Percentiles rank a stretch among this genome's conserved stretches.
phyloP scores from a whole-genome alignment of 2,329 filamentous ascomycete species.

The Setomelanomma holmii region DNA sequence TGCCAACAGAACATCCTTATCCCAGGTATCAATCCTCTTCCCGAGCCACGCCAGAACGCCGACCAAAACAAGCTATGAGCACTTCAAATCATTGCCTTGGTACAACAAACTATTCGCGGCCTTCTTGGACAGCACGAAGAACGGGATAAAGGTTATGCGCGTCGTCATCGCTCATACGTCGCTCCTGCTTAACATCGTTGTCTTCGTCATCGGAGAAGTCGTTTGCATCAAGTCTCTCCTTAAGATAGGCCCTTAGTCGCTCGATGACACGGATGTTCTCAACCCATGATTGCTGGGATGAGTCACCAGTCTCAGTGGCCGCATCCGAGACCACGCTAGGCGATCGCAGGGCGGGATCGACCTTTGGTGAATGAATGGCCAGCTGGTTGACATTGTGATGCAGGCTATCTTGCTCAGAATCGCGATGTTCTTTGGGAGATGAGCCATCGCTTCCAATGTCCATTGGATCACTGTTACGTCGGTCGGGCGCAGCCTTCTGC shows the following conservation, averaged over 20 bases:
- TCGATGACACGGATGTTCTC: constrained; percentile 71
- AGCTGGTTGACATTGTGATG: constrained; percentile 50
- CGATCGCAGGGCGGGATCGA: constrained; percentile 49
- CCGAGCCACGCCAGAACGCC: constrained; percentile 21
- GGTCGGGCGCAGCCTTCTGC: constrained; percentile 54
- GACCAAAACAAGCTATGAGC: constrained; percentile 10
- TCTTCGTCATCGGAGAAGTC: constrained; percentile 55
- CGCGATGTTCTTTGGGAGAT: constrained; percentile 41
- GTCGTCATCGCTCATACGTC: constrained; percentile 47
- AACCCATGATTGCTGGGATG: constrained; percentile 63
- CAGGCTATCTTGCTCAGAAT: constrained; percentile 45
- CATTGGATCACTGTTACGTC: constrained; percentile 44
- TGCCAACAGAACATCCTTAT: constrained; percentile 12
- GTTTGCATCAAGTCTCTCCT: constrained; percentile 60
- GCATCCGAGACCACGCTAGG: constrained; percentile 48
- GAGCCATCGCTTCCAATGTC: constrained; percentile 50
- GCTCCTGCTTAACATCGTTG: constrained; percentile 34
- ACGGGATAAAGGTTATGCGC: constrained; percentile 51
- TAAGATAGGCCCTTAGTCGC: constrained; percentile 64
- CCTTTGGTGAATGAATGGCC: constrained; percentile 49
- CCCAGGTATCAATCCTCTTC: neutral
- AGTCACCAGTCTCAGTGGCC: constrained; percentile 43
- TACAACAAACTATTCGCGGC: constrained; percentile 35
- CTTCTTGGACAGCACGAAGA: constrained; percentile 49
- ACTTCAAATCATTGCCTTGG: neutral